These are phyloP conservation scores for Tephrocybe sp. DNA, from an alignment of 768 basidiomycete genomes.

Conservation along the genomic window DNA sequence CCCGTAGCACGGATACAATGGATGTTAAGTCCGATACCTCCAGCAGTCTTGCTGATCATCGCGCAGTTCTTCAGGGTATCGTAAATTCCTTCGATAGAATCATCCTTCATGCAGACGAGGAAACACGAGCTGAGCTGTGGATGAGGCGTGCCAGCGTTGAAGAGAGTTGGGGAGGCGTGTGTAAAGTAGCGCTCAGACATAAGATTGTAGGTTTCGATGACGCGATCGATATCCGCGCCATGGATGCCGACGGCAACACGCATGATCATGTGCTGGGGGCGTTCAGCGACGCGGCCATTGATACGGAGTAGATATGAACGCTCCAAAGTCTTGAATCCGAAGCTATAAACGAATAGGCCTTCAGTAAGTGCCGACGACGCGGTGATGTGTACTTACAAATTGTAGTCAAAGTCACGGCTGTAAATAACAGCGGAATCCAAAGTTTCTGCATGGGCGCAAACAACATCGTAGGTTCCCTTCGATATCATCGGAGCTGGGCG, in stretches of 20 bases:
- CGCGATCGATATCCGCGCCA: constrained; percentile 83
- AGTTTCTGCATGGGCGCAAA: constrained; percentile 74
- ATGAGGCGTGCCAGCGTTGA: constrained; percentile 96
- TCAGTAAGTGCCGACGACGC: background rate
- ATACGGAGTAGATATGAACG: constrained; percentile 95
- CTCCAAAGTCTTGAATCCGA: constrained; percentile 99
- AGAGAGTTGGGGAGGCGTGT: constrained; percentile 95
- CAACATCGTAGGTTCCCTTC: constrained; percentile 76
- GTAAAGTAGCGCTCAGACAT: constrained; percentile 99
- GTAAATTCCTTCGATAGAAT: constrained; percentile 98
- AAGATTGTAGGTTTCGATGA: constrained; percentile 88
- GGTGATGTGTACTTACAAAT: constrained; percentile 57
- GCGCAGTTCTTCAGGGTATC: constrained; percentile 98
- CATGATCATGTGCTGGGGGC: constrained; percentile 99
- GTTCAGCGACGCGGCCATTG: constrained; percentile 92
- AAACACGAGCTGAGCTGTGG: constrained; percentile 97
- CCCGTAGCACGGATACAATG: constrained; percentile 96
- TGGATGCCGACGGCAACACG: constrained; percentile 98
- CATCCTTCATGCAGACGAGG: constrained; percentile 97
- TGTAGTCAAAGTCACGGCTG: constrained; percentile 97
- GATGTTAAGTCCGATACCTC: constrained; percentile 94
- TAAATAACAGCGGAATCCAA: constrained; percentile 97
- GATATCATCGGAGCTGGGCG: constrained; percentile 88
- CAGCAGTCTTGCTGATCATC: constrained; percentile 99
- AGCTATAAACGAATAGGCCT: constrained; percentile 41